Conservation (phyloP, 1,284 basidiomycete species). For the Pseudozyma flocculosa region DNA sequence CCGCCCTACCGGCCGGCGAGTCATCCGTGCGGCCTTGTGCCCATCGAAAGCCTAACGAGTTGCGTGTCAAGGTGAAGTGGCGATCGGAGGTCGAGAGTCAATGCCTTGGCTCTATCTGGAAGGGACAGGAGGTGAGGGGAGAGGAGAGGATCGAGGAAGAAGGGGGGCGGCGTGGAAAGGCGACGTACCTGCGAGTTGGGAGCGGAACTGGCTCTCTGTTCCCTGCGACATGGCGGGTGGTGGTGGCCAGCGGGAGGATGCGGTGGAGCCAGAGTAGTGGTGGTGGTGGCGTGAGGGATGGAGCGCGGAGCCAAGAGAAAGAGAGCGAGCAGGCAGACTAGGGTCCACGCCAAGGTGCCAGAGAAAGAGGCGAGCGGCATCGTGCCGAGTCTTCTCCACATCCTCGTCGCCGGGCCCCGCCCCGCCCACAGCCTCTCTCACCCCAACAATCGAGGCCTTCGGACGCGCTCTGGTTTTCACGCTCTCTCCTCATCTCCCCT, state of each 20-base stretch:
- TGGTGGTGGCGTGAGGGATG: slow-evolving; percentile 1
- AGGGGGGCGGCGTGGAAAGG: too few relatives aligned
- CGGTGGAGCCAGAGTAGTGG: slow-evolving; percentile 2
- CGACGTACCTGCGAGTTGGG: not conserved
- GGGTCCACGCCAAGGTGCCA: too few relatives aligned
- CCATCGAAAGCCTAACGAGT: slow-evolving; percentile 45
- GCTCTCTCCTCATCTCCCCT: not conserved
- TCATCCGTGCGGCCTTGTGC: slow-evolving; percentile 47
- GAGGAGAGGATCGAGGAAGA: not conserved
- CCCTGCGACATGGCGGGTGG: not conserved
- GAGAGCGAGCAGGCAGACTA: too few relatives aligned
- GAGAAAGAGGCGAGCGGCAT: slow-evolving; percentile 1
- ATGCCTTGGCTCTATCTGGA: too few relatives aligned
- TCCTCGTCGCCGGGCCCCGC: too few relatives aligned
- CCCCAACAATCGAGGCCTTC: too few relatives aligned
- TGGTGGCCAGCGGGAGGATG: not conserved
- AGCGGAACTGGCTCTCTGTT: not conserved
- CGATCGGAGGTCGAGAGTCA: too few relatives aligned
- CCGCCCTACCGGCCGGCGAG: slow-evolving; percentile 11
- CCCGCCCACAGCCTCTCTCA: too few relatives aligned
- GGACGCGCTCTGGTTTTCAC: too few relatives aligned
- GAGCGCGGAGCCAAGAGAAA: not conserved
- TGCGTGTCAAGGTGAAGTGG: too few relatives aligned
- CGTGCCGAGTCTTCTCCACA: too few relatives aligned
- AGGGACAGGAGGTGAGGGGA: too few relatives aligned